Conservation (phyloP, 169 alveolate genomes). For the Plasmodium reichenowi region DNA sequence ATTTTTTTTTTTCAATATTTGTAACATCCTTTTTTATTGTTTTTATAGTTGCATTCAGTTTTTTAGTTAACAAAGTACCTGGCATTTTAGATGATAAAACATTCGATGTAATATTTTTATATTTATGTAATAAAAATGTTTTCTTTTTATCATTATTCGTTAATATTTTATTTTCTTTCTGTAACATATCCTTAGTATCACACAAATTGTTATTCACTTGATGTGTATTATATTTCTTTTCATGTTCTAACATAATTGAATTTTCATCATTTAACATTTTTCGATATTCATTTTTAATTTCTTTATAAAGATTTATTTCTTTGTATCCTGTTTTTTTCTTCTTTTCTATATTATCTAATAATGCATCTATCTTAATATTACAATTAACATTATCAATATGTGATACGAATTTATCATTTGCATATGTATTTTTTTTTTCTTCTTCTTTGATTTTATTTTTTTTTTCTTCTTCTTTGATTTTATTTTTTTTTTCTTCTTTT, state of each 20-base stretch:
- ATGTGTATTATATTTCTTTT: background rate
- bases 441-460: no score
- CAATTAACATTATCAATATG: background rate
- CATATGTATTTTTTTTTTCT: no score
- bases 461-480: no score
- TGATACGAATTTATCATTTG: no score
- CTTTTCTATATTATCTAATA: background rate
- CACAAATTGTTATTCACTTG: background rate
- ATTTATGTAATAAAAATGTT: background rate
- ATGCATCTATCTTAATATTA: no score
- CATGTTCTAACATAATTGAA: background rate
- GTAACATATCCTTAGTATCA: background rate
- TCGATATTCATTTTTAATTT: conserved; percentile 14
- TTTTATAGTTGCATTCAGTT: conserved; percentile 4
- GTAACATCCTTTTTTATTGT: conserved; percentile 30
- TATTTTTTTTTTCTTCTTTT: no score
- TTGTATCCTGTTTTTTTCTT: background rate
- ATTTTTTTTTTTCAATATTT: background rate
- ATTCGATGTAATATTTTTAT: conserved; percentile 3
- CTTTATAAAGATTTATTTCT: background rate
- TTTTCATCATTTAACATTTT: conserved; percentile 1
- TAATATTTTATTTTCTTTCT: no score
- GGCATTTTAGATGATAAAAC: conserved; percentile 17
- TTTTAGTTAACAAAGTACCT: background rate
- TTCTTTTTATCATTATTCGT: background rate